Base-by-base conservation (phyloP, 768 basidiomycete species). In the Amanita exitialis region DNA sequence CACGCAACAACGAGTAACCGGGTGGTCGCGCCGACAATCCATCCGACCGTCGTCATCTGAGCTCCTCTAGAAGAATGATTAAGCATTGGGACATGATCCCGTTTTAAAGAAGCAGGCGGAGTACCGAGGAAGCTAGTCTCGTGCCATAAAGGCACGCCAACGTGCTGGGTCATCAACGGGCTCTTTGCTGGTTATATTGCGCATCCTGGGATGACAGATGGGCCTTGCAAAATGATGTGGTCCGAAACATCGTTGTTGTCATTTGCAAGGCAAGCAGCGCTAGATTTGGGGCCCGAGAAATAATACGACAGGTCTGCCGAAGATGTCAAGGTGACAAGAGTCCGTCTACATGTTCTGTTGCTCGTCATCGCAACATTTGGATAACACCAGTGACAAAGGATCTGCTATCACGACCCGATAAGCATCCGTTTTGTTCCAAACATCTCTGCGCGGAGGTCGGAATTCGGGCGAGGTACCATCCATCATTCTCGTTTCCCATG, bases 1-100 rank as follows among this genome's bases (percentile, higher is more conserved):
- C 43, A 44, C 9, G 25, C 28, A 44, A 44, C 43, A 44, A 44
- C 43, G 43, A 28, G 43, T 44, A 44, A 44, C 27, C 43, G 43
- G 27, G 16, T 16, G n/a, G 43, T 44, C 43, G 43, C 27, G 27
- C 43, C 43, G 43, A 44, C 2, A 44, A 28, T 15, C 6, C 21
- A 21, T 23, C 20, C 15, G 4, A 12, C 7, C 10, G 8, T 28
- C 25, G 9, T 28, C 8, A 10, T 39, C n/a, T 18, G 38, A 21
- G 20, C 16, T 6, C n/a, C 18, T 15, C 10, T 39, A 6, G 20
- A 21, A 13, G 39, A 20, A 21, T 4, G 18, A 18, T n/a, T 13
- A 32, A 32, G 13, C 10, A 12, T 41, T 41, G 39, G 21, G 12
- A 4, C 39, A 41, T 41, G 39, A 36, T 13, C 13, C 12, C 8